Conservation (phyloP, 1,284 basidiomycete genomes). For the Tylopilus sp. region DNA sequence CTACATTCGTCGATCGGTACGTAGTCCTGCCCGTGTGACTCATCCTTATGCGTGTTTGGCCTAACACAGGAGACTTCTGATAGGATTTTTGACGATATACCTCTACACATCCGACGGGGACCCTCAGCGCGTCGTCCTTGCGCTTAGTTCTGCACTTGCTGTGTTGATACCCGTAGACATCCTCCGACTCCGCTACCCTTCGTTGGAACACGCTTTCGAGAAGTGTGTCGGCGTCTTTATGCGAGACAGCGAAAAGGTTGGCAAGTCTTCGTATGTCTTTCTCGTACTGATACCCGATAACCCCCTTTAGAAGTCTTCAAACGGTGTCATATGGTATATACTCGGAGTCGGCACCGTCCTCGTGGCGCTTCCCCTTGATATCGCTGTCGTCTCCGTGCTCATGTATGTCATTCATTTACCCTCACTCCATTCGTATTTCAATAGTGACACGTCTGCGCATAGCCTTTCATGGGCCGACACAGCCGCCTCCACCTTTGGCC, state of each 20-base stretch:
- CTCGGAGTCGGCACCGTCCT: slow-evolving; percentile 90
- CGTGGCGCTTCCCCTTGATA: slow-evolving; percentile 84
- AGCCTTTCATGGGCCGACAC: slow-evolving; percentile 99
- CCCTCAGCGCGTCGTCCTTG: slow-evolving; percentile 68
- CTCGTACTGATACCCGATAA: not conserved
- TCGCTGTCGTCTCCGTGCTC: slow-evolving; percentile 90
- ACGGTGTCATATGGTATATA: slow-evolving; percentile 97
- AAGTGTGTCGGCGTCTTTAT: slow-evolving; percentile 87
- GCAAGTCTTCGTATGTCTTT: slow-evolving; percentile 18
- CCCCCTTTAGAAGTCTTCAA: slow-evolving; percentile 66
- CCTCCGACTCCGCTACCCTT: slow-evolving; percentile 76
- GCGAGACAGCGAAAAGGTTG: slow-evolving; percentile 91
- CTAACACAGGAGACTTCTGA: slow-evolving; percentile 6
- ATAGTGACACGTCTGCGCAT: slow-evolving; percentile 9
- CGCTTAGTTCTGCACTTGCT: slow-evolving; percentile 75
- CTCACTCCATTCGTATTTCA: not conserved
- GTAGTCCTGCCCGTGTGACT: slow-evolving; percentile 42
- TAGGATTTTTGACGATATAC: slow-evolving; percentile 88
- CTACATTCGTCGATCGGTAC: slow-evolving; percentile 92
- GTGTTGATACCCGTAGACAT: slow-evolving; percentile 84
- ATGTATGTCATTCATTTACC: slow-evolving; percentile 69
- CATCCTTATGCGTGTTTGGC: slow-evolving; percentile 7
- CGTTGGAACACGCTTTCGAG: slow-evolving; percentile 86
- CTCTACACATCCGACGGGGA: slow-evolving; percentile 74
- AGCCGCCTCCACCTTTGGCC: slow-evolving; percentile 92